Base-by-base conservation (phyloP, 2,329 filamentous ascomycete genomes). In the Cadophora luteo-olivacea region DNA sequence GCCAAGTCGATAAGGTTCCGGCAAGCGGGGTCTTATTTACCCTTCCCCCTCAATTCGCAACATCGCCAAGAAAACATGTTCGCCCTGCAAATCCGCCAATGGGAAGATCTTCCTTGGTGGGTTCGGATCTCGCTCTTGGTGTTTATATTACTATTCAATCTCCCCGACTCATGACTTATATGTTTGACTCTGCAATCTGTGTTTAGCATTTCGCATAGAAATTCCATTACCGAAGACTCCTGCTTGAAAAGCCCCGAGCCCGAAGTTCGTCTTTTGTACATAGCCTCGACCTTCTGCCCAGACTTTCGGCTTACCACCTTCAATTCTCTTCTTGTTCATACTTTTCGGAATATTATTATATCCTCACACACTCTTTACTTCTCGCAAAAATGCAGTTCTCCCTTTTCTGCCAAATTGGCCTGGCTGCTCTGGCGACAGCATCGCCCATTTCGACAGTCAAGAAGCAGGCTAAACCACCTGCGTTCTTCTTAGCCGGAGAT, bases 401-500 rank as follows among this genome's bases (percentile, higher is more conserved):
- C 29, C 16, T 61, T n/a, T 41, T 65, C 4, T 51, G 19, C 16
- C 49, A 36, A 7, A 24, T 66, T 3, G 58, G 57, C 9, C 33
- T 65, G 22, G 22, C 24, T 16, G 57, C 58, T 5, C 19, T 63
- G 14, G 51, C 63, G 4, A 25, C 29, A 8, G 51, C 63, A n/a
- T 58, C 51, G 19, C 66, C 66, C 7, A 25, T 57, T 3, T 4
- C 25, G 0, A 25, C 32, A 8, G 32, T 24, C 19, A 49, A 68
- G 38, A 55, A 57, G 32, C 25, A 22, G 14, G 12, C 36, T 19
- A 78, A 76, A 63, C 75, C 79, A 3, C 77, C 77, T 1, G 79
- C 76, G 32, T 82, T 83, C 68, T 74, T 82, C 36, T 70, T 82
- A 1, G 81, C 79, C 1, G 81, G 81, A 25, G 81, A 83, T 68